These are phyloP conservation scores for Sorghum bicolor DNA, from an alignment of 176 grass and related monocot genomes.

Conservation along the genomic window DNA sequence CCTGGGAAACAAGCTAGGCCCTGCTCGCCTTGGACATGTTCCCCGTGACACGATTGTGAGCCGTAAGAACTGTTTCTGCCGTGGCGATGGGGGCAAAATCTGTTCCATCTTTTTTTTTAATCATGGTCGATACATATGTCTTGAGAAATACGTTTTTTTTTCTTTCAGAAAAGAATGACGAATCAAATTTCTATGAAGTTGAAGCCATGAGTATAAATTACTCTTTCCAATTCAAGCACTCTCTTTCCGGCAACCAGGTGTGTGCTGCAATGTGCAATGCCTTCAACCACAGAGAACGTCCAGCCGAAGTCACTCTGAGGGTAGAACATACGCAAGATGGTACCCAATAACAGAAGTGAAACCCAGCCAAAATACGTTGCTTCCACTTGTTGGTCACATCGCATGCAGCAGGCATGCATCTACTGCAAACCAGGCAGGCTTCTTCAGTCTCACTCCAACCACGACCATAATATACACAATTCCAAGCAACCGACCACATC, in stretches of 20 bases:
- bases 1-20: neutral
- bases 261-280: conserved; percentile 6
- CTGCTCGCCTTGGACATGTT: neutral
- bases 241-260: conserved; percentile 16
- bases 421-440: conserved; percentile 11
- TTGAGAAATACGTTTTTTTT: neutral
- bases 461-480: conserved; percentile 46
- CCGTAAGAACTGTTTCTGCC: neutral
- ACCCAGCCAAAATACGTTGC: conserved; percentile 39
- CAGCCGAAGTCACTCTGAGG: conserved; percentile 11
- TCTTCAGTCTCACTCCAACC: conserved; percentile 38
- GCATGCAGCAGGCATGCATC: conserved; percentile 7
- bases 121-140: neutral
- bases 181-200: neutral
- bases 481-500: conserved; percentile 30
- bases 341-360: conserved; percentile 27
- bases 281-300: neutral
- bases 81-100: neutral
- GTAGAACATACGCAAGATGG: conserved; percentile 14
- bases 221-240: neutral
- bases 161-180: fast-evolving
- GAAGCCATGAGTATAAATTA: neutral
- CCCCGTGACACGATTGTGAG: neutral
- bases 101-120: neutral
- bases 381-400: conserved; percentile 27